A percentile compares a stretch with the other conserved stretches of the same genome.
Conservation (phyloP, 306 rosid genomes). For the Canavalia ensiformis region DNA sequence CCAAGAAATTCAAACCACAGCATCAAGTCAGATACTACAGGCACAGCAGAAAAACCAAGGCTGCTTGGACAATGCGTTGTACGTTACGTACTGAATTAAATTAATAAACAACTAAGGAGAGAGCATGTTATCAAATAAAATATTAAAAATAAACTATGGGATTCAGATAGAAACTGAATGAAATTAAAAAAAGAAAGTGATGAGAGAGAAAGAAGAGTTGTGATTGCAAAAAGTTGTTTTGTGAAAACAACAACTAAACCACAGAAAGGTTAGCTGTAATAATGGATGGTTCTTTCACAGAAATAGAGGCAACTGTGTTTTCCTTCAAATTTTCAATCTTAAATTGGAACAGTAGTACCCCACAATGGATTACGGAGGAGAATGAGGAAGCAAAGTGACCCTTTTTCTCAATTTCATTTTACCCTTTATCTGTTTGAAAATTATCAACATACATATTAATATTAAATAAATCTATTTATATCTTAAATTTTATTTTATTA, state of each 20-base stretch:
- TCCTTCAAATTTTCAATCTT: background rate
- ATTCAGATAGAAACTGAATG: background rate
- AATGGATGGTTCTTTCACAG: background rate
- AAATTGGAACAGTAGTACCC: background rate
- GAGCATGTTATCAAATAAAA: background rate
- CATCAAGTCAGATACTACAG: constrained; percentile 37
- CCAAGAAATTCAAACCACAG: background rate
- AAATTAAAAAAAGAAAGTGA: background rate
- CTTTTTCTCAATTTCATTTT: background rate
- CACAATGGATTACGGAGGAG: background rate
- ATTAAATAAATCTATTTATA: too few relatives aligned
- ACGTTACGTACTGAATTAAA: background rate
- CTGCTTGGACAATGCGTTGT: background rate
- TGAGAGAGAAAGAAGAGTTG: background rate
- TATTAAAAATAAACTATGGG: background rate
- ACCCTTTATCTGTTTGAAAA: background rate
- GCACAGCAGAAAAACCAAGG: constrained; percentile 9
- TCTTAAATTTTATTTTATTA: too few relatives aligned
- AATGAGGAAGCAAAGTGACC: background rate
- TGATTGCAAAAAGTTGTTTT: constrained; percentile 52
- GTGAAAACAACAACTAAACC: constrained; percentile 61
- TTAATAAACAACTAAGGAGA: background rate
- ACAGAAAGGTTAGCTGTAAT: constrained; percentile 48
- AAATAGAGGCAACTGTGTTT: constrained; percentile 1
- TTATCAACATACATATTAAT: too few relatives aligned